phyloP scores from a whole-genome alignment of 1,284 basidiomycete species.

The Tremellales sp. region DNA sequence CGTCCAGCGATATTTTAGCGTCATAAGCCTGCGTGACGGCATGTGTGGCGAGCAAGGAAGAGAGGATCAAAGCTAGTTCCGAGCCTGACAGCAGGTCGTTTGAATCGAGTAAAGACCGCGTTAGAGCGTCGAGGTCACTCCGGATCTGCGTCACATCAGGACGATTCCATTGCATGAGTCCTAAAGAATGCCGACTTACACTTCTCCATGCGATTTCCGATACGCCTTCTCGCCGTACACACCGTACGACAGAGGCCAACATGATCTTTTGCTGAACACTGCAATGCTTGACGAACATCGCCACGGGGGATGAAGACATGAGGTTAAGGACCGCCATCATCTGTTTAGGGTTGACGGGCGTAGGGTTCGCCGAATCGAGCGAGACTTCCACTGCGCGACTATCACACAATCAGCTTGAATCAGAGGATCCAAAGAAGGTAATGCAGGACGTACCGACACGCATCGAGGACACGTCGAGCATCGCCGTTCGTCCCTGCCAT shows the following conservation, averaged over 20 bases:
- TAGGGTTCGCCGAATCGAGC: slow-evolving; percentile 26
- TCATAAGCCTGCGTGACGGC: slow-evolving; percentile 40
- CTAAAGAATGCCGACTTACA: slow-evolving; percentile 49
- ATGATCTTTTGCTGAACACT: slow-evolving; percentile 84
- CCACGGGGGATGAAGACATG: slow-evolving; percentile 88
- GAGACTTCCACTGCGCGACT: slow-evolving; percentile 83
- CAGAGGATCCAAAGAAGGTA: background rate
- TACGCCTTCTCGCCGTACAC: slow-evolving; percentile 76
- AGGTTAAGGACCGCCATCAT: slow-evolving; percentile 76
- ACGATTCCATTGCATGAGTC: background rate
- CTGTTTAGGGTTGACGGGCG: slow-evolving; percentile 65
- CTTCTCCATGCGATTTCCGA: slow-evolving; percentile 81
- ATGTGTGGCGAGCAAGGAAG: slow-evolving; percentile 36
- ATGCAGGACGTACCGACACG: slow-evolving; percentile 58
- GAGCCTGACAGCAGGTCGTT: slow-evolving; percentile 38
- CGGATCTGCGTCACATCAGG: slow-evolving; percentile 18
- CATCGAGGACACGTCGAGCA: slow-evolving; percentile 87
- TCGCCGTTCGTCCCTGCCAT: slow-evolving; percentile 92
- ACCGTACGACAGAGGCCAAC: slow-evolving; percentile 80
- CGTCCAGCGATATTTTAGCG: slow-evolving; percentile 30
- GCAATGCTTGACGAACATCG: slow-evolving; percentile 71
- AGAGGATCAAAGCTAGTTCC: slow-evolving; percentile 40
- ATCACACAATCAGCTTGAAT: slow-evolving; percentile 1
- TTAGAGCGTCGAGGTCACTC: slow-evolving; percentile 43
- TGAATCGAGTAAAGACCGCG: slow-evolving; percentile 34